A percentile compares a stretch with the other conserved stretches of the same genome.
Evolutionary conservation across 371 early-diverging fungal species (phyloP).

Genomic region (Mucor saturninus): DNA sequence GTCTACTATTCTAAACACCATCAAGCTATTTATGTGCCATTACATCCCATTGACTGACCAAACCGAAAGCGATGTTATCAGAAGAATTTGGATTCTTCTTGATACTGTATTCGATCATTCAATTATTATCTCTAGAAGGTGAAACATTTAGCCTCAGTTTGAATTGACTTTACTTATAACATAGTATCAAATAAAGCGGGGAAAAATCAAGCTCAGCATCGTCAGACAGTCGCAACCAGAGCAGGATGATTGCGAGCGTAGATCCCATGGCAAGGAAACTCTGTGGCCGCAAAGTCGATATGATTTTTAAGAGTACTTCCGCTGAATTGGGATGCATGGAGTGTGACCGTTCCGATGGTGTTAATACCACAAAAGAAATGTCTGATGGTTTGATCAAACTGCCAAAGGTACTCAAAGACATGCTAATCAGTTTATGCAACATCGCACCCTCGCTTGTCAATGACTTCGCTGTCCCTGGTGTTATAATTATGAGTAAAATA

Average conservation of each 20-base stretch:
- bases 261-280: constrained; percentile 4
- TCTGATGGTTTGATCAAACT: constrained; percentile 13
- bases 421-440: constrained; percentile 10
- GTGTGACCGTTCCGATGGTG: constrained; percentile 2
- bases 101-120: constrained; percentile 12
- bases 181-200: constrained; percentile 1
- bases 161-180: background rate
- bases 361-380: constrained; percentile 11
- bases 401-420: constrained; percentile 16
- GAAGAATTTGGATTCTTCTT: constrained; percentile 1
- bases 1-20: constrained; percentile 6
- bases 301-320: constrained; percentile 4
- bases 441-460: constrained; percentile 5
- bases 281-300: constrained; percentile 7
- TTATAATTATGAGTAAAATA: constrained; percentile 18
- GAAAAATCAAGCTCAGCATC: constrained; percentile 10
- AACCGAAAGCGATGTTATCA: constrained; percentile 7
- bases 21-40: constrained; percentile 11
- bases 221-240: background rate
- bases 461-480: constrained; percentile 7
- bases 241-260: background rate
- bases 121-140: background rate
- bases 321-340: constrained; percentile 14
- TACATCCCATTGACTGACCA: constrained; percentile 9
- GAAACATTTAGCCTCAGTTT: constrained; percentile 3